Evolutionary conservation across 2,329 filamentous ascomycete genomes (phyloP), one percentile per base, ranked within the genome.

Genomic region (Fusarium chaquense): DNA sequence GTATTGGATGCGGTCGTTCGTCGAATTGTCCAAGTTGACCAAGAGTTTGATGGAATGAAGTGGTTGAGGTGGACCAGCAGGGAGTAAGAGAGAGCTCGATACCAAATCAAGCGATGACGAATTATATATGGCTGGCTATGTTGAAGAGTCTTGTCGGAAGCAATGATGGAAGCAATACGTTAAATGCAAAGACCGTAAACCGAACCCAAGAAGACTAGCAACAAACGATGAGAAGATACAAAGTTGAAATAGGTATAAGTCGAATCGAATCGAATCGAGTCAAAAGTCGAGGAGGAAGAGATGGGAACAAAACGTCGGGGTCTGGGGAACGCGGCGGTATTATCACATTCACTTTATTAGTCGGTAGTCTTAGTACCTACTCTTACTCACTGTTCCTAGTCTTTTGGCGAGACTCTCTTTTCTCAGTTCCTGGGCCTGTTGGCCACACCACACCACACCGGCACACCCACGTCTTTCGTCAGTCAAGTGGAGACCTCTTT

Each of bases 321-420:
- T 65, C 66, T 75, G 73, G 73, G 73, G 73, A 75, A 69, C 62
- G 68, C 64, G 57, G 73, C 71, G 65, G 73, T 74, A 70, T 75
- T 75, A 75, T 75, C 71, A 75, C 73, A 70, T 75, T 71, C 33
- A 52, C 30, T 43, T 26, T 26, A 43, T 63, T 62, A 60, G 67
- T 62, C 44, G 43, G 43, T 46, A 46, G 44, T 61, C 61, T 64
- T 18, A 24, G 40, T 44, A 52, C 53, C 28, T 46, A 46, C 44
- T 46, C 44, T 40, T 40, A 40, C 36, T 40, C 36, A 20, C 36
- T 40, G 7, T 20, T 40, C 36, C 36, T 57, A 54, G 57, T 58
- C 58, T 66, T 70, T 63, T 67, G 41, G 43, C 41, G 45, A 33
- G 67, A 51, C 57, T 70, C 67, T 67, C 65, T 65, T 51, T 56